phyloP scores from a whole-genome alignment of 1,284 basidiomycete species.

The Leccinum fuscescens region DNA sequence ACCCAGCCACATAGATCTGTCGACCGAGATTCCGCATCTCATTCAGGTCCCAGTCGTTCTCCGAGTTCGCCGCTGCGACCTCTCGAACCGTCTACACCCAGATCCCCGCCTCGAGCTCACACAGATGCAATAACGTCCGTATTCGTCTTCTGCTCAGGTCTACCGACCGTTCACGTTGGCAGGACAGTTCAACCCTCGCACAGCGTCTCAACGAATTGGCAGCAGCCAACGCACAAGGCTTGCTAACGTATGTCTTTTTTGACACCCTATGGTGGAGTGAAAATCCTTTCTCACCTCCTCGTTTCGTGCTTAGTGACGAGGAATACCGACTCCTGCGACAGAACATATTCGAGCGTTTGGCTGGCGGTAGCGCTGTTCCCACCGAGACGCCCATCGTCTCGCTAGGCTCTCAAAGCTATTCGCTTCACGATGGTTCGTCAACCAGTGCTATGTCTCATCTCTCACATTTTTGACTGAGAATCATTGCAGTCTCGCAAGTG shows the following conservation, averaged over 20 bases:
- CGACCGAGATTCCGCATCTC: conserved; percentile 15
- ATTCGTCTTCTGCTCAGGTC: conserved; percentile 14
- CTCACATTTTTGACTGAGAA: conserved; percentile 5
- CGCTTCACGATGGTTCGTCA: conserved; percentile 16
- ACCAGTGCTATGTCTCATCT: neutral
- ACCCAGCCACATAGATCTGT: conserved; percentile 22
- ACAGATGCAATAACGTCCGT: conserved; percentile 70
- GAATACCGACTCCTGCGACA: conserved; percentile 34
- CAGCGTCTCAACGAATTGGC: conserved; percentile 75
- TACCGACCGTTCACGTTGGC: conserved; percentile 16
- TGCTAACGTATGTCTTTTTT: conserved; percentile 58
- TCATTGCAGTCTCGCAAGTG: conserved; percentile 22
- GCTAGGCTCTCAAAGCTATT: conserved; percentile 28
- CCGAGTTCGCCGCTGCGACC: conserved; percentile 24
- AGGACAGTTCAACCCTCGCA: conserved; percentile 62
- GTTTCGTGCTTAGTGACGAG: conserved; percentile 54
- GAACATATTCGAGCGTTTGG: conserved; percentile 60
- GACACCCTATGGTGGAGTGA: neutral
- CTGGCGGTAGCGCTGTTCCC: conserved; percentile 54
- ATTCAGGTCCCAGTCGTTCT: conserved; percentile 8
- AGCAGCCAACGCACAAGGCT: conserved; percentile 71
- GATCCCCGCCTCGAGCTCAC: conserved; percentile 37
- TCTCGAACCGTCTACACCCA: conserved; percentile 22
- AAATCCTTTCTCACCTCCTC: conserved; percentile 12
- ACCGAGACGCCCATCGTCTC: conserved; percentile 61